Percentiles rank a stretch among this genome's conserved stretches.
Conservation (phyloP, 2,329 filamentous ascomycete genomes). For the Ascochyta lentis region DNA sequence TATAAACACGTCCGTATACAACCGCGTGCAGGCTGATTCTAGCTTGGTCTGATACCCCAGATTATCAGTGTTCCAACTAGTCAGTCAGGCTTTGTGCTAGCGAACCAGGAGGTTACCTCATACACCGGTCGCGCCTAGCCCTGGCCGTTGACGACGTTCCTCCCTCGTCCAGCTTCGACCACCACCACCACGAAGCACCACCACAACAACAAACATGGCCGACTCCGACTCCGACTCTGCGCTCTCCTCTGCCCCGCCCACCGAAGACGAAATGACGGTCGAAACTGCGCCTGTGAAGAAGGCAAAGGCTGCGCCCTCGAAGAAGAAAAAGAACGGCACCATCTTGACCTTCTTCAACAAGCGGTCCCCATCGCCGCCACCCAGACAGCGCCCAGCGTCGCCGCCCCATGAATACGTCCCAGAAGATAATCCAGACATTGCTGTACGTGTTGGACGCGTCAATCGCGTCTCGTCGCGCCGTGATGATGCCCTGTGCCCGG, state of each 20-base stretch:
- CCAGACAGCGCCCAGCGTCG: conserved; percentile 81
- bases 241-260: conserved; percentile 65
- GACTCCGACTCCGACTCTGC: conserved; percentile 64
- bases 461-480: conserved; percentile 46
- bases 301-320: conserved; percentile 33
- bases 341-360: conserved; percentile 51
- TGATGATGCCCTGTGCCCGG: conserved; percentile 19
- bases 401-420: conserved; percentile 89
- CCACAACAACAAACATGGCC: conserved; percentile 53
- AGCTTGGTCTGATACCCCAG: conserved; percentile 12
- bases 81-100: conserved; percentile 34
- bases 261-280: conserved; percentile 61
- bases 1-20: background rate
- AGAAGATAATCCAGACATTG: conserved; percentile 89
- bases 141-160: conserved; percentile 25
- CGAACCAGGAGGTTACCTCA: conserved; percentile 45
- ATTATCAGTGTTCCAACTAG: conserved; percentile 24
- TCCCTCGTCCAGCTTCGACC: conserved; percentile 27
- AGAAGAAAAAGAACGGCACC: conserved; percentile 45
- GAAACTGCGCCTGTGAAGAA: conserved; percentile 32
- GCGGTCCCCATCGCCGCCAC: conserved; percentile 54
- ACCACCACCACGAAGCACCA: conserved; percentile 30
- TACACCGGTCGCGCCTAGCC: conserved; percentile 35
- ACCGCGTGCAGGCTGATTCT: background rate
- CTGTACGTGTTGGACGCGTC: conserved; percentile 69